These are phyloP conservation scores for Suillus tomentosus DNA, from an alignment of 768 basidiomycete genomes.

Conservation along the genomic window DNA sequence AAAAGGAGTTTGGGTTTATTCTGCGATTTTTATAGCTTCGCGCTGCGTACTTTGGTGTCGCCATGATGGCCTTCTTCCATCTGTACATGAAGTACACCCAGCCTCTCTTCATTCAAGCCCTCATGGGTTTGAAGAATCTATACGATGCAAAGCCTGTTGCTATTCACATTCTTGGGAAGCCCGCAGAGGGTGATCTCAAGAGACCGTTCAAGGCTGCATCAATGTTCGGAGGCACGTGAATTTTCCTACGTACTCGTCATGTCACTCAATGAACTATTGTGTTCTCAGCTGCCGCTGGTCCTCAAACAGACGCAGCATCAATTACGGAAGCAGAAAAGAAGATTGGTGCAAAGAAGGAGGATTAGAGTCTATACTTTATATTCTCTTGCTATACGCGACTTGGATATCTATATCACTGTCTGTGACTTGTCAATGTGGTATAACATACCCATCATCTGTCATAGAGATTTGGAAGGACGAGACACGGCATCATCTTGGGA, in stretches of 20 bases:
- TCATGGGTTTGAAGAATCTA: constrained; percentile 92
- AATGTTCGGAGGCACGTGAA: constrained; percentile 66
- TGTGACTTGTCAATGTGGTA: neutral
- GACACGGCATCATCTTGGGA: neutral
- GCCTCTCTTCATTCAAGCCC: constrained; percentile 91
- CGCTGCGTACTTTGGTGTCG: constrained; percentile 69
- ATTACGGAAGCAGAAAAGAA: constrained; percentile 90
- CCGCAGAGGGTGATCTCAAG: constrained; percentile 83
- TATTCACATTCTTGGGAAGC: constrained; percentile 79
- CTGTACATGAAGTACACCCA: constrained; percentile 94
- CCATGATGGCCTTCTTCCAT: constrained; percentile 93
- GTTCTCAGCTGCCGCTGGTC: constrained; percentile 53
- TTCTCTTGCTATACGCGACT: neutral
- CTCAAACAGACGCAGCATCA: constrained; percentile 82
- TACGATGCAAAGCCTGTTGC: constrained; percentile 85
- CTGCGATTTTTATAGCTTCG: constrained; percentile 47
- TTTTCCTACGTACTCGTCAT: neutral
- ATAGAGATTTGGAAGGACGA: neutral
- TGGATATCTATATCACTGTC: constrained; percentile 2
- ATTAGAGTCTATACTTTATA: constrained; percentile 36
- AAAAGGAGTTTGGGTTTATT: neutral
- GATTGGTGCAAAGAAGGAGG: constrained; percentile 79
- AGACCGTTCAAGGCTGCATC: constrained; percentile 83
- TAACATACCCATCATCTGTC: neutral
- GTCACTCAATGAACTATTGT: constrained; percentile 9